Base-by-base conservation (phyloP, 2,329 filamentous ascomycete species). In the Whalleya microplaca region DNA sequence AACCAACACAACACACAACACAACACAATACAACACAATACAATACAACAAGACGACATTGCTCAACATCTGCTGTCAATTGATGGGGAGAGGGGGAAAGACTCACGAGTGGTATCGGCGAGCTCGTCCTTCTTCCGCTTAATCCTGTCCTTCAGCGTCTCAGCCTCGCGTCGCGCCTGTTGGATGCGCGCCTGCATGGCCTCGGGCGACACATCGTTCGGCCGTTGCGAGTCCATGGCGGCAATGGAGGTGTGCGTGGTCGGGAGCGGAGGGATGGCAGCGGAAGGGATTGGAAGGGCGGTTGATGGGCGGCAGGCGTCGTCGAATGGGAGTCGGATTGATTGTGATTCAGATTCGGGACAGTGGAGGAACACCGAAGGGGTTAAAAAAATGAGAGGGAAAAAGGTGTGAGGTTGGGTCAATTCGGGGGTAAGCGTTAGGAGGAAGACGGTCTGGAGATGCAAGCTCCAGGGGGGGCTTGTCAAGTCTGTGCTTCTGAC, bases 101-200 rank as follows among this genome's bases (percentile, higher is more conserved):
- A 84, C 94, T 86, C 87, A 99, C 95, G 89, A 73, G 93, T 96
- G 64, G 93, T 96, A 78, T 99, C 95, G 74, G 94, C 94, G 69
- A 99, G 86, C 80, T 98, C 95, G 85, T 99, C 95, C 90, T 98
- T 98, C 87, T 96, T 96, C 79, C 93, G 88, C 89, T 97, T 98
- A 86, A 98, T 98, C 78, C 91, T 89, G 76, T 98, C 94, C 84
- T 98, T 98, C 69, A 98, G 82, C 51, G 91, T 93, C 83, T 98
- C 95, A 70, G 95, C 95, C 84, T 99, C 95, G 82, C 95, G 91
- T 78, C 95, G 88, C 75, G 95, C 94, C 72, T 91, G 88, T 73
- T 92, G 90, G 71, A 95, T 94, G 78, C 90, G 90, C 79, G 93
- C 90, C 84, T 98, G 94, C 87, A 97, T 96, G 76, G 84, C 84